phyloP scores from a whole-genome alignment of 2,329 filamentous ascomycete species.

The Chrysosporium queenslandicum region DNA sequence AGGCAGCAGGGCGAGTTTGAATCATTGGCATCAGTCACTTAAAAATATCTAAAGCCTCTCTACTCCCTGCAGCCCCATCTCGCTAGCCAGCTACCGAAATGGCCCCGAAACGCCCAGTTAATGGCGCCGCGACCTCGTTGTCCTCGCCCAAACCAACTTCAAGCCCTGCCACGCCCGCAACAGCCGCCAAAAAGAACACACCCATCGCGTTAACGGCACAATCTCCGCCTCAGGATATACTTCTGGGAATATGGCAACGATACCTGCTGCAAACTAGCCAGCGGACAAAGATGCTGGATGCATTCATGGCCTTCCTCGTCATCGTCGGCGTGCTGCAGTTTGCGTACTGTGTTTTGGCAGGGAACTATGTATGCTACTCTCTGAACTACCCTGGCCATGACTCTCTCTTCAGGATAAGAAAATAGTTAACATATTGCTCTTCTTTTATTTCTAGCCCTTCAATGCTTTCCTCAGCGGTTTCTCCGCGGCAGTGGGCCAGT shows the following conservation, averaged over 20 bases:
- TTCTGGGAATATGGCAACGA: slow-evolving; percentile 60
- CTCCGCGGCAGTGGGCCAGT: slow-evolving; percentile 87
- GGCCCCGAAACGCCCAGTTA: slow-evolving; percentile 23
- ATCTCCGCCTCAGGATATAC: slow-evolving; percentile 47
- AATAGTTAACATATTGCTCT: background rate
- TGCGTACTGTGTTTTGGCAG: slow-evolving; percentile 78
- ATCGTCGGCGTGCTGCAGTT: slow-evolving; percentile 85
- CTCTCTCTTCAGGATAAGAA: background rate
- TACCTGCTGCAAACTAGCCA: slow-evolving; percentile 77
- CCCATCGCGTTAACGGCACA: slow-evolving; percentile 29
- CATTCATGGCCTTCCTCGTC: slow-evolving; percentile 80
- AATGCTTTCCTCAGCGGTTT: slow-evolving; percentile 97
- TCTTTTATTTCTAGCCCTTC: slow-evolving; percentile 61
- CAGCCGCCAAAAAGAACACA: slow-evolving; percentile 17
- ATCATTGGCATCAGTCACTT: background rate
- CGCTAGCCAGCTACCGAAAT: slow-evolving; percentile 14
- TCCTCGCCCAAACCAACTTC: slow-evolving; percentile 17
- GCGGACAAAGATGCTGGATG: slow-evolving; percentile 82
- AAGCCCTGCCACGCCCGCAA: slow-evolving; percentile 24
- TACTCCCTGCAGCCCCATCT: background rate
- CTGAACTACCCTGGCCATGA: background rate
- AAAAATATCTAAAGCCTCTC: background rate
- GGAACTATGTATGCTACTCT: slow-evolving; percentile 71
- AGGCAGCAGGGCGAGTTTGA: background rate
- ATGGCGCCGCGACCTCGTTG: slow-evolving; percentile 20